Evolutionary conservation across 148 eudicot genomes (phyloP), one percentile per base, ranked within the genome.

Genomic region (Rhododendron griersonianum): DNA sequence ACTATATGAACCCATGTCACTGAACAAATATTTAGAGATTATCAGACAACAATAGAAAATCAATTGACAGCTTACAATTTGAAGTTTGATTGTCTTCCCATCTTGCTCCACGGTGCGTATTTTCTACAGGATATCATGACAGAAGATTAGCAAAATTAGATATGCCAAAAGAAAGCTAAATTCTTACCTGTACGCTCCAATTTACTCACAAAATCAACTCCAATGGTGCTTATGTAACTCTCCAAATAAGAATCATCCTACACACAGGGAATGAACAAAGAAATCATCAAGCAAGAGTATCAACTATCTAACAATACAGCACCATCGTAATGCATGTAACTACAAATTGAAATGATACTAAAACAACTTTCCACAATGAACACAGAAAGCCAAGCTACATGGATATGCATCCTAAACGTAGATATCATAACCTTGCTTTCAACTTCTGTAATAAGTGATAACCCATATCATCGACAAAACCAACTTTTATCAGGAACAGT

Each of bases 151-250:
- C 76, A 11, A 9, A 50, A 30, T 61, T 41, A 21, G 13, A 18
- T 0, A 84, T 48, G 59, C 8, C 7, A 53, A 50, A 84, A 14
- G 44, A 55, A 76, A 48, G 82, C 78, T 53, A 81, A 84, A 16
- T 47, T 19, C 18, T 76, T 7, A 48, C 30, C 55, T 30, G 13
- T 50, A 23, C 1, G 16, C 14, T 33, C 45, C 41, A 37, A 33
- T 35, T 63, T 86, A 85, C 90, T 84, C 63, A 89, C 90, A 87
- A 89, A 89, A 81, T 89, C 90, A 87, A 89, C 90, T 45, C 90
- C 90, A 67, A 89, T 89, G 80, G 90, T 89, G 87, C 90, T 89
- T 61, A 89, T 89, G 87, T 89, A 89, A 85, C 90, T 89, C 63
- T 89, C 90, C 90, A 87, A 87, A 50, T 89, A 89, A 37, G 90